Evolutionary conservation across 2,329 filamentous ascomycete species (phyloP).

Genomic region (Beauveria pseudobassiana): DNA sequence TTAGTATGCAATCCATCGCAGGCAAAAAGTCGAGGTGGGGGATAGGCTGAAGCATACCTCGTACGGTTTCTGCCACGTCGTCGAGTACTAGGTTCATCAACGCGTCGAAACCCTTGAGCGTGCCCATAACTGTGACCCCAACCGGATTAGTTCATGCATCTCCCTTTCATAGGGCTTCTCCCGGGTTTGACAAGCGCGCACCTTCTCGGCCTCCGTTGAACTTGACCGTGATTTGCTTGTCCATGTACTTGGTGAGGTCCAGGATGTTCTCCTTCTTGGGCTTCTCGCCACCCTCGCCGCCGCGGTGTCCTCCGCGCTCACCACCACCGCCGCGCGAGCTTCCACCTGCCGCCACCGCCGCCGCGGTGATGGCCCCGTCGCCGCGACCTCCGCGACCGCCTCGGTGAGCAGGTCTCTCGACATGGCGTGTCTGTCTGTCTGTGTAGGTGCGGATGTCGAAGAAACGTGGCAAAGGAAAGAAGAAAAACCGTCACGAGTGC

Average conservation of each 20-base stretch:
- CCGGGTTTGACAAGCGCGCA: conserved; percentile 24
- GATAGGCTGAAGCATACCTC: conserved; percentile 51
- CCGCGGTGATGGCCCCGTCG: conserved; percentile 27
- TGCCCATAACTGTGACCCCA: conserved; percentile 62
- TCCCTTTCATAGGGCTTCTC: too few relatives aligned
- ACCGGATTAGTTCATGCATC: background rate
- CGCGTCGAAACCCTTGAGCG: conserved; percentile 90
- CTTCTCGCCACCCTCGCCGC: conserved; percentile 52
- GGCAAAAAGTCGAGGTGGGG: background rate
- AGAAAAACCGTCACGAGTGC: background rate
- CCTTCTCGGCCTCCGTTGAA: conserved; percentile 93
- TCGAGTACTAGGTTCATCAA: conserved; percentile 97
- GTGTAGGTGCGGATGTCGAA: background rate
- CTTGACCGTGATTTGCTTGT: conserved; percentile 91
- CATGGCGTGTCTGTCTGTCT: conserved; percentile 28
- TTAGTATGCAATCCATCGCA: background rate
- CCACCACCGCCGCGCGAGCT: conserved; percentile 36
- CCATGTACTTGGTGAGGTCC: conserved; percentile 91
- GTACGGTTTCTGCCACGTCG: conserved; percentile 82
- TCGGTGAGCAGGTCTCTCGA: conserved; percentile 42
- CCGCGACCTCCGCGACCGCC: conserved; percentile 36
- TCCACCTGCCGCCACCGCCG: conserved; percentile 33
- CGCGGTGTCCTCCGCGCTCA: conserved; percentile 24
- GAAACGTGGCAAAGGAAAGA: background rate
- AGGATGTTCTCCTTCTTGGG: conserved; percentile 99